Percentiles rank a stretch among this genome's conserved stretches.
Evolutionary conservation across 129 eudicot species (phyloP).

Genomic region (Saposhnikovia divaricata): DNA sequence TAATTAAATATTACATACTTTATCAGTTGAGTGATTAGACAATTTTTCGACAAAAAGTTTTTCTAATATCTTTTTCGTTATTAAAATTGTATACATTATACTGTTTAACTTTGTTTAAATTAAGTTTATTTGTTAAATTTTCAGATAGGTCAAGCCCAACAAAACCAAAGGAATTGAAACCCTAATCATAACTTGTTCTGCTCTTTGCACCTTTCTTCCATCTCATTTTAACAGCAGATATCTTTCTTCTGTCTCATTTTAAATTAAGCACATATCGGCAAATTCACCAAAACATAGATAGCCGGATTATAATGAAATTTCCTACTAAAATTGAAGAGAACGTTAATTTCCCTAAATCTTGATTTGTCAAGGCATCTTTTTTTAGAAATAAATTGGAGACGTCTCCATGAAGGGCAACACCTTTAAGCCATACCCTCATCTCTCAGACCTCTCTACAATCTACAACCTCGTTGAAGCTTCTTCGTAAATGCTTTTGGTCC

Average conservation of each 20-base stretch:
- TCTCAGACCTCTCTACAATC: neutral
- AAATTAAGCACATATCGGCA: too few species aligned
- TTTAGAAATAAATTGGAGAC: neutral
- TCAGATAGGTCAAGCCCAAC: neutral
- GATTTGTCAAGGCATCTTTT: neutral
- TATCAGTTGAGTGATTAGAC: neutral
- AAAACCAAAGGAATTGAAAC: neutral
- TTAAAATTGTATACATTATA: neutral
- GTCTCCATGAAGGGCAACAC: neutral
- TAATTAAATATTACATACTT: neutral
- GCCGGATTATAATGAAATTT: neutral
- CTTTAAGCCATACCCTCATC: neutral
- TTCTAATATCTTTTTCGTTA: neutral
- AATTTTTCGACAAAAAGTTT: neutral
- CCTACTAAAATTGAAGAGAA: neutral
- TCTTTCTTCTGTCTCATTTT: too few species aligned
- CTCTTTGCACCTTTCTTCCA: neutral
- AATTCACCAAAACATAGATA: neutral
- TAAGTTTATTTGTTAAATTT: neutral
- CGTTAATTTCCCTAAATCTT: neutral
- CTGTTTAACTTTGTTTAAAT: neutral
- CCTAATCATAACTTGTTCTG: neutral
- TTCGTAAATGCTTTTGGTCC: neutral
- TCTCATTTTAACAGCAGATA: too few species aligned
- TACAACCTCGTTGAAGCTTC: neutral